phyloP scores from a whole-genome alignment of 805 yeast genomes.

The Jamesozyma gamospora region DNA sequence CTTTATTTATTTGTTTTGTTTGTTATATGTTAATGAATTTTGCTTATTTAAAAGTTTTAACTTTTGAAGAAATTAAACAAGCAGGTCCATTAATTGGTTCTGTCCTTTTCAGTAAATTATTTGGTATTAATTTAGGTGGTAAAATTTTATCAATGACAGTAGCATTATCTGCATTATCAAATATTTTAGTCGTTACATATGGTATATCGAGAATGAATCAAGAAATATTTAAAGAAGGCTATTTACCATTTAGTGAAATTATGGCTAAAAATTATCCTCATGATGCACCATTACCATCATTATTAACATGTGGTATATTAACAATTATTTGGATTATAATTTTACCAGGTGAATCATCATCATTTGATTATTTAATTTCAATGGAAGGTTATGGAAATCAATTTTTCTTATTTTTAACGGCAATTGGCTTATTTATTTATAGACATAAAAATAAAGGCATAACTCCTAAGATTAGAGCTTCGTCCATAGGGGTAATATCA shows the following conservation, averaged over 20 bases:
- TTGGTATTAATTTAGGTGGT: conserved; percentile 44
- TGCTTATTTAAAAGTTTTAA: conserved; percentile 47
- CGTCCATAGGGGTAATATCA: conserved; percentile 37
- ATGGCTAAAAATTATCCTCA: conserved; percentile 49
- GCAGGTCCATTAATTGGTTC: conserved; percentile 56
- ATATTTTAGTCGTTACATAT: conserved; percentile 51
- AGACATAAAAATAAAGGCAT: conserved; percentile 39
- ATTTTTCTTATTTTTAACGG: conserved; percentile 40
- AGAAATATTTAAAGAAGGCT: conserved; percentile 56
- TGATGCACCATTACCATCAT: conserved; percentile 47
- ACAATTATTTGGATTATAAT: conserved; percentile 28
- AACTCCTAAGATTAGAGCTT: conserved; percentile 42
- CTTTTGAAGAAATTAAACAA: conserved; percentile 41
- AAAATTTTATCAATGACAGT: conserved; percentile 46
- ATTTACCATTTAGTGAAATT: conserved; percentile 40
- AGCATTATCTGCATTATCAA: conserved; percentile 54
- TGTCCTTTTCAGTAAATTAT: conserved; percentile 43
- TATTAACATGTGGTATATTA: conserved; percentile 28
- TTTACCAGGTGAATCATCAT: conserved; percentile 29
- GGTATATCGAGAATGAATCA: conserved; percentile 53
- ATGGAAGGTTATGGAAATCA: conserved; percentile 41
- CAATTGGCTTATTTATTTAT: conserved; percentile 48
- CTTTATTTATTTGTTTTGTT: conserved; percentile 37
- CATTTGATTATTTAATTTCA: conserved; percentile 35
- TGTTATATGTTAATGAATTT: conserved; percentile 44